Conservation (phyloP, 345 rosid genomes). For the Eucalyptus brandiana region DNA sequence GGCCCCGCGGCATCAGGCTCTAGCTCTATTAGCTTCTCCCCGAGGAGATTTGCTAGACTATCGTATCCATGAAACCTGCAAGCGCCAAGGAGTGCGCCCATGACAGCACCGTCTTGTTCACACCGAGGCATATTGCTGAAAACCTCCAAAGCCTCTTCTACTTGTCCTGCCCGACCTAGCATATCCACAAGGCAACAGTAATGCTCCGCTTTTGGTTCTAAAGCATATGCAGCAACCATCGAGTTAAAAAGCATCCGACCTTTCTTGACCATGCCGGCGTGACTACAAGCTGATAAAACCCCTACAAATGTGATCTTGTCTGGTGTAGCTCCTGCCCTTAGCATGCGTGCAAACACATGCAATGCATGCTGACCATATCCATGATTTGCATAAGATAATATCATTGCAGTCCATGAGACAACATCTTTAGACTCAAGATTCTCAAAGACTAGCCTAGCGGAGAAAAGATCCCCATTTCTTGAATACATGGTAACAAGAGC, state of each 20-base stretch:
- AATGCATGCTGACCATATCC: conserved; percentile 17
- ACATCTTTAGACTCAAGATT: conserved; percentile 16
- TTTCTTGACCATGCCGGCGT: conserved; percentile 19
- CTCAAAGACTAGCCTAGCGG: conserved; percentile 16
- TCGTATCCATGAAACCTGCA: conserved; percentile 14
- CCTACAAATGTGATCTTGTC: conserved; percentile 27
- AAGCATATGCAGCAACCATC: conserved; percentile 9
- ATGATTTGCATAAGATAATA: conserved; percentile 29
- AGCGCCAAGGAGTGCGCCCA: conserved; percentile 25
- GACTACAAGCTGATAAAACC: conserved; percentile 25
- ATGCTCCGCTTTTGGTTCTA: conserved; percentile 24
- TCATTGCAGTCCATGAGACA: conserved; percentile 28
- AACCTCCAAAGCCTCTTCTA: conserved; percentile 15
- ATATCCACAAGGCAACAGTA: conserved; percentile 32
- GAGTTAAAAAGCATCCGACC: conserved; percentile 11
- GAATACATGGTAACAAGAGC: conserved; percentile 23
- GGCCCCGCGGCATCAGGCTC: conserved; percentile 11
- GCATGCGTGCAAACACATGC: conserved; percentile 14
- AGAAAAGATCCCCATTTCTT: conserved; percentile 14
- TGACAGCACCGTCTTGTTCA: conserved; percentile 14
- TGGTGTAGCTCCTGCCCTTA: conserved; percentile 17
- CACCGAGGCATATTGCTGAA: conserved; percentile 8
- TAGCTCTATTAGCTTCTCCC: conserved; percentile 10
- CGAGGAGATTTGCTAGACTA: conserved; percentile 6
- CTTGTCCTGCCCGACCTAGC: conserved; percentile 21